Base-by-base conservation (phyloP, 106 monocot genomes). In the Iris macrosiphon region DNA sequence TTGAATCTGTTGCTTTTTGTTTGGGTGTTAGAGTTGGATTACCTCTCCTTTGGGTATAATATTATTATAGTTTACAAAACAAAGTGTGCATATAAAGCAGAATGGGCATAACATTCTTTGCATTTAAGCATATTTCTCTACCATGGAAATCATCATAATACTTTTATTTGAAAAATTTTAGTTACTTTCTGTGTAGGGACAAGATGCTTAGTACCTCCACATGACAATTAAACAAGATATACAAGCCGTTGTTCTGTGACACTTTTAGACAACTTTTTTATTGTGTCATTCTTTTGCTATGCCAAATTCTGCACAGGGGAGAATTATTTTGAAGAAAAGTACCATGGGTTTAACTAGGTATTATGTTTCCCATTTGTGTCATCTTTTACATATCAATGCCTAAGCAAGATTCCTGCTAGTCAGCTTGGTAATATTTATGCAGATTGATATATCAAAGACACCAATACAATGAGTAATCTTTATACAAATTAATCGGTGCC, bases 341-440 rank as follows among this genome's bases (percentile, higher is more conserved):
- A 39, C 67, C 19, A 55, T 65, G 37, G 75, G 67, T 52, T 49
- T 81, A 27, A 69, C 69, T 26, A 72, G 78, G 91, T 92, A 83
- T 24, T 60, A 6, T 4, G 10, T 13, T 14, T 48, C 14, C 21
- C 45, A 13, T 21, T 5, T 43, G 41, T 16, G 20, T 63, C 4
- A 3, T 20, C 20, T 45, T 20, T 16, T 41, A 41, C 17, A 41
- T 41, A 2, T 15, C 2, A 41, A 16, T 41, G 17, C 17, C 14
- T 41, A 15, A 4, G 14, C n/a, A n/a, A 41, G 4, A 3, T 41
- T 10, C 17, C 4, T 16, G 4, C 17, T 13, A 4, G 14, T 41
- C 14, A 4, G 14, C n/a, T n/a, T n/a, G n/a, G n/a, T n/a, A n/a
- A n/a, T n/a, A n/a, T n/a, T n/a, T n/a, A n/a, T n/a, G n/a, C n/a